Base-by-base conservation (phyloP, 23 red algal genomes). In the Gracilaria domingensis region DNA sequence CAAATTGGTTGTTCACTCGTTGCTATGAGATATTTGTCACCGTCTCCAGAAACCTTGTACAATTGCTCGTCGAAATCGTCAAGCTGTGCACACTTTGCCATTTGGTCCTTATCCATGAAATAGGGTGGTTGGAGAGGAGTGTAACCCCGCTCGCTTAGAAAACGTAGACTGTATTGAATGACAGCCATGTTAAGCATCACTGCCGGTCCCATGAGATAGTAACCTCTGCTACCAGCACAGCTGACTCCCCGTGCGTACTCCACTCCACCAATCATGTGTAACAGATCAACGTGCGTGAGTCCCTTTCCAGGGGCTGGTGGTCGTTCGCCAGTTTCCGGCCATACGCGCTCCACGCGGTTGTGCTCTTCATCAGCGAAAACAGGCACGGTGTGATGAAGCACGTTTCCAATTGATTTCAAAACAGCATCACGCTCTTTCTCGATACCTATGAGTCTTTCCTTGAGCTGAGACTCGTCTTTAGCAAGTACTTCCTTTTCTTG, bases 41-140 rank as follows among this genome's bases (percentile, higher is more conserved):
- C 89, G 34, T 90, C 83, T 16, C 79, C 83, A 35, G 83, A 78
- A 30, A 99, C 97, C 76, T 96, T 99, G 93, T 99, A 99, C 59
- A 99, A 80, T 70, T 99, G 87, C 50, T 99, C 97, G 83, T 99
- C 97, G 88, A 99, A 99, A 44, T 99, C 94, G 37, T 95, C 94
- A 56, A 99, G 89, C 73, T 99, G 97, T 25, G 97, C 97, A 79
- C 94, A 96, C 56, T 95, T 95, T 18, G 94, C 94, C 97, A 99
- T 99, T 69, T 93, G 94, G 30, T 91, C 97, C 62, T 91, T 87
- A 40, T 93, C 94, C 97, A 99, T 99, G 82, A 99, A 99, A 64
- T 96, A 96, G 2, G 97, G 97, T 37, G 97, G 84, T 71, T 99
- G 97, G 24, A 99, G 50, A 32, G 91, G 45, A 8, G 42, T 88